Base-by-base conservation (phyloP, 1,139 yeast species). In the Kodamaea alishanica region DNA sequence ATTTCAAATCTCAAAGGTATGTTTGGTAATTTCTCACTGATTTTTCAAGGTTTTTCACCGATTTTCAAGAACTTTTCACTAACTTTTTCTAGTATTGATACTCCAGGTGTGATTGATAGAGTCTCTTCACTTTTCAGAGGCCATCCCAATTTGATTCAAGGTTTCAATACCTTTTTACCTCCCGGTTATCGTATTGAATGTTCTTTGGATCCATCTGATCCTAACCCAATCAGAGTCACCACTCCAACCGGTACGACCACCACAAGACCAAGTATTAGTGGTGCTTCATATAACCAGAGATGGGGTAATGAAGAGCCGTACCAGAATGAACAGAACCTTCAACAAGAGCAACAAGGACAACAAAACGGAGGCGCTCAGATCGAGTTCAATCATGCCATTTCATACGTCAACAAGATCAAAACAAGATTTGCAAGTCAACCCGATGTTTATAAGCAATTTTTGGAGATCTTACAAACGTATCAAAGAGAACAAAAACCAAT, bases 91-190 rank as follows among this genome's bases (percentile, higher is more conserved):
- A 79, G 87, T 49, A 90, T 92, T 55, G 97, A 94, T 61, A 92
- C 99, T 1, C 98, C 98, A 0, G 99, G 97, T 15, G 99, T 92
- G 28, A 92, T 92, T 58, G 96, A 89, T 56, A 75, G 98, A 42
- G 98, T 92, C 0, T 88, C 97, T 0, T 78, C 85, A 1, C 68
- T 92, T 43, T 92, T 92, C 60, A 77, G 89, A 46, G 98, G 97
- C 5, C 96, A 89, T 60, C 96, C 96, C 2, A 79, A 80, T 52
- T 72, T 92, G 55, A 90, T 92, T 47, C 97, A 92, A 64, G 98
- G 99, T 0, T 94, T 92, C 65, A 92, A 92, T 65, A 92, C 99
- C 1, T 92, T 92, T 58, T 73, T 92, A 48, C 99, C 99, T 1
- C 96, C 95, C 9, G 99, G 98, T 1, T 92, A 89, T 63, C 75